Conservation (phyloP, 1,284 basidiomycete genomes). For the Rhodotorula sp. region DNA sequence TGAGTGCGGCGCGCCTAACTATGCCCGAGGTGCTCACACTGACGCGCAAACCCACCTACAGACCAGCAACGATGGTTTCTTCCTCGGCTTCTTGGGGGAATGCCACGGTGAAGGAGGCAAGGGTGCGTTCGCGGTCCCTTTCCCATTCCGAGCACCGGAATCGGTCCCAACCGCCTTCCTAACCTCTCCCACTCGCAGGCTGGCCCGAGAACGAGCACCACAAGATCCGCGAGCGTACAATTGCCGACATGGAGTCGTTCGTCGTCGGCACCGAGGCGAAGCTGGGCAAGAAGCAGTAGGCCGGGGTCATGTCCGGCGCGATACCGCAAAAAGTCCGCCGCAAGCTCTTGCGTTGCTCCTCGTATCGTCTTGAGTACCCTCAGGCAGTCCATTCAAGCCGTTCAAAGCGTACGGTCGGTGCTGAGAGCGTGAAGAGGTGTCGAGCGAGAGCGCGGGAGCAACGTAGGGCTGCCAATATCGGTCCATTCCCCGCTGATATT, state of each 20-base stretch:
- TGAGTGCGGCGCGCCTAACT: neutral
- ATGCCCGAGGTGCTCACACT: neutral
- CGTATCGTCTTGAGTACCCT: too few relatives aligned
- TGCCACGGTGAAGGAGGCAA: conserved; percentile 2
- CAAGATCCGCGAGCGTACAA: neutral
- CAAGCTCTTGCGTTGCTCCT: too few relatives aligned
- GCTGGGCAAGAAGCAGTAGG: neutral
- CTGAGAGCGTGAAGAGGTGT: too few relatives aligned
- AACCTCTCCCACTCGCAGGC: neutral
- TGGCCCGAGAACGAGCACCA: conserved; percentile 6
- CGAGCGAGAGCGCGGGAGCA: too few relatives aligned
- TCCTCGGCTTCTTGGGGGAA: neutral
- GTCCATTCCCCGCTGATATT: too few relatives aligned
- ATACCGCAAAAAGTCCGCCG: too few relatives aligned
- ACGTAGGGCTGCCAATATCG: too few relatives aligned
- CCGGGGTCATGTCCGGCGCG: too few relatives aligned
- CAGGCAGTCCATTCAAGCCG: too few relatives aligned
- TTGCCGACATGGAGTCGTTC: neutral
- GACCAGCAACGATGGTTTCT: conserved; percentile 1
- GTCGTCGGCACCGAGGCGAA: neutral
- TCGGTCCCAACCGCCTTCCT: too few relatives aligned
- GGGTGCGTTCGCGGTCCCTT: neutral
- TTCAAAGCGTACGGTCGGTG: too few relatives aligned
- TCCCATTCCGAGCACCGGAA: neutral
- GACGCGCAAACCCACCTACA: neutral